Base-by-base conservation (phyloP, 768 basidiomycete species). In the Russula virescens region DNA sequence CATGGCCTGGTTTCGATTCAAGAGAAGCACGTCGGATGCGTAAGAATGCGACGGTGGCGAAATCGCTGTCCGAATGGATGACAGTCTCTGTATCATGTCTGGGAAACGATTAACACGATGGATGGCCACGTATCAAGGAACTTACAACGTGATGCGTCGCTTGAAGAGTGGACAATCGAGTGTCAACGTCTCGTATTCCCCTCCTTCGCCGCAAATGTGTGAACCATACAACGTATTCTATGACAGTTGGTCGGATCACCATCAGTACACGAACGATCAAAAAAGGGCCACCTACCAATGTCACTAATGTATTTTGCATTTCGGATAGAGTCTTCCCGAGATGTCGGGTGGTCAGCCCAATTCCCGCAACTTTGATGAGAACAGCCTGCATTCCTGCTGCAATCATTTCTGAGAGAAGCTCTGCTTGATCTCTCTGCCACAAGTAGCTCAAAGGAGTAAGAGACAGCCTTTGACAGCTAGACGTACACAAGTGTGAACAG, bases 171-270 rank as follows among this genome's bases (percentile, higher is more conserved):
- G 91, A 64, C 89, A 90, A 67, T 97, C 91, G 14, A 94, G 76
- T 1, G 96, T 98, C 61, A 98, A 77, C 0, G 88, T 91, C 72
- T 99, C 97, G 73, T 98, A 99, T 75, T 99, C 97, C 2, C 97
- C 97, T 2, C 97, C 97, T 75, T 99, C 97, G 11, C 97, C 97
- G 65, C 96, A 98, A 2, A 96, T 82, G 71, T 99, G 97, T 0
- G 89, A 87, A 5, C 94, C 94, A 69, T 94, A 99, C 28, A 84
- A 74, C 11, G 75, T 70, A 71, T 95, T 92, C 92, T 94, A 66
- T 2, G 19, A 18, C 40, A 21, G 14, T 38, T 16, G 48, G 54
- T 35, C 51, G 28, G 21, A 53, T 48, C 56, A 54, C 45, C 18
- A 35, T 25, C n/a, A 38, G 31, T 34, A 40, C 59, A 31, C 55